Evolutionary conservation across 116 monocot species (phyloP), one percentile per base, ranked within the genome.

Genomic region (Dioscorea cayenensis): DNA sequence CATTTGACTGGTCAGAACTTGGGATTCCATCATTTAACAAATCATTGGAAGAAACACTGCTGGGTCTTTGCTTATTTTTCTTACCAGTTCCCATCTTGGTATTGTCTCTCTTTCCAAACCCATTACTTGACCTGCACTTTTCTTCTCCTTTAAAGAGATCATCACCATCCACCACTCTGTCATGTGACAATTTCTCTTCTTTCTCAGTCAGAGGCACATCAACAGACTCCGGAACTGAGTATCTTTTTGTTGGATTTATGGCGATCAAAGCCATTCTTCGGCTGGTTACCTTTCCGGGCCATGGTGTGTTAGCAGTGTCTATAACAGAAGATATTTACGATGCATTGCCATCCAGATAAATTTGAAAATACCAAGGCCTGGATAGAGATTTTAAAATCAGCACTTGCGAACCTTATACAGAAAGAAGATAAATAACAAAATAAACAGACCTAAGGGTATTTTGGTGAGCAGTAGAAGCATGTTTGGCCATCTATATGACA

Each of bases 211-310:
- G 36, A 68, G 64, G 64, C 28, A 28, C 68, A 71, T 71, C 63
- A 17, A 50, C 19, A 38, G 66, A 50, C 35, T 78, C 73, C 48
- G 78, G 52, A 75, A 69, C 51, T 55, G 49, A 52, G 10, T 65
- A 63, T 77, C n/a, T 72, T 77, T 5, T 58, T 32, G 50, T 75
- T 80, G 14, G 74, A 20, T 62, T 61, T 16, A 66, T 72, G 72
- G 49, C 74, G 66, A 73, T 83, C 71, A 5, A 77, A 60, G 66
- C 70, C 65, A 83, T 77, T 92, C 50, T 69, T 86, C 25, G 79
- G 79, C 37, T 79, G 89, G 51, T 66, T 79, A 70, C 86, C 92
- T 77, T 82, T 89, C 23, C 84, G 81, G 65, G 78, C 89, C 92
- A 92, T 92, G 58, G 25, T 72, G 36, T 35, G 28, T 25, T 35